Conservation (phyloP, 345 rosid species). For the Draba incana region DNA sequence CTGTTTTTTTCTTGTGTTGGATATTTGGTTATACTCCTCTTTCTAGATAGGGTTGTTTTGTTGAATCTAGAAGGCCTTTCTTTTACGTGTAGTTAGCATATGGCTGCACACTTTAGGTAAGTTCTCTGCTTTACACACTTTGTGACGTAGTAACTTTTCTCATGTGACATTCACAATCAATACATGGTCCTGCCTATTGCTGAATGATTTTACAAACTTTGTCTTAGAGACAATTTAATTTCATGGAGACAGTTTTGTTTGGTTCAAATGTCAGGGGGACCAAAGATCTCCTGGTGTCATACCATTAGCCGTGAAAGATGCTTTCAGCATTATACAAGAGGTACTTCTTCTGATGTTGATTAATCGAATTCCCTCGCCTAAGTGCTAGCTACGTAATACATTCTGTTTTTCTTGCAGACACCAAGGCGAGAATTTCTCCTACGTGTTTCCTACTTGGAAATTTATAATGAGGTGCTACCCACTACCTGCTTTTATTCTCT, state of each 20-base stretch:
- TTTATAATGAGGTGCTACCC: constrained; percentile 87
- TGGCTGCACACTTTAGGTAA: too few relatives aligned
- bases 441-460: constrained; percentile 95
- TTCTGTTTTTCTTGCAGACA: constrained; percentile 53
- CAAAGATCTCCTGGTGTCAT: constrained; percentile 99
- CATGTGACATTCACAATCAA: too few relatives aligned
- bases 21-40: too few relatives aligned
- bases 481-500: constrained; percentile 22
- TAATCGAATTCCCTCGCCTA: constrained; percentile 20
- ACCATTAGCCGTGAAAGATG: constrained; percentile 95
- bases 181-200: background rate
- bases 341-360: constrained; percentile 47
- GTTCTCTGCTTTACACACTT: too few relatives aligned
- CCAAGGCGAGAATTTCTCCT: constrained; percentile 93
- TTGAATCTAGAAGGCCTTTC: too few relatives aligned
- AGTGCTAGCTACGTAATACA: constrained; percentile 27
- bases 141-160: too few relatives aligned
- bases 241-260: constrained; percentile 31
- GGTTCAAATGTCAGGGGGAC: constrained; percentile 76
- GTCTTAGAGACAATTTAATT: constrained; percentile 5
- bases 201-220: background rate
- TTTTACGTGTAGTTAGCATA: too few relatives aligned
- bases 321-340: constrained; percentile 97
- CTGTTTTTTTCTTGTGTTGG: too few relatives aligned
- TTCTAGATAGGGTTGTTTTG: too few relatives aligned